A percentile compares a stretch with the other conserved stretches of the same genome.
phyloP scores from a whole-genome alignment of 2,329 filamentous ascomycete genomes.

The Fusarium cyanostomum region DNA sequence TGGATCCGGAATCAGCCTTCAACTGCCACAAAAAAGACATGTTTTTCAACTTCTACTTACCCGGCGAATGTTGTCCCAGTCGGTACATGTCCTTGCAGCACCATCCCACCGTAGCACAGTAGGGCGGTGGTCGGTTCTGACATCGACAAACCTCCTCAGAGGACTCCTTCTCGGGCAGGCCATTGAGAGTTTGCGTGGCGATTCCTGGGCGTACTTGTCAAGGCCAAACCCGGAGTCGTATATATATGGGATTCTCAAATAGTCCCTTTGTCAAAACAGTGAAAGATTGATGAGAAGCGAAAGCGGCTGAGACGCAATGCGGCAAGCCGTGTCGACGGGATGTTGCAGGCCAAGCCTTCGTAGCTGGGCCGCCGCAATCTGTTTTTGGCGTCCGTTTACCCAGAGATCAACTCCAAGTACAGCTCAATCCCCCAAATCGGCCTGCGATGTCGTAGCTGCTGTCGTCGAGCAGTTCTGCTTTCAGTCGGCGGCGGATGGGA shows the following conservation, averaged over 20 bases:
- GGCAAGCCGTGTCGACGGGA: slow-evolving; percentile 27
- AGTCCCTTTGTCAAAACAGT: not conserved
- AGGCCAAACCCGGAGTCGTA: slow-evolving; percentile 1
- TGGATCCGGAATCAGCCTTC: slow-evolving; percentile 47
- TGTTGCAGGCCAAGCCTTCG: slow-evolving; percentile 31
- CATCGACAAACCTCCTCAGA: slow-evolving; percentile 42
- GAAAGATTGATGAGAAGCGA: slow-evolving; percentile 6
- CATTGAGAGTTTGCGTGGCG: not conserved
- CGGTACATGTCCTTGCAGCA: slow-evolving; percentile 52
- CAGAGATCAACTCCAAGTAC: not conserved
- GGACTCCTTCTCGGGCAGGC: slow-evolving; percentile 28
- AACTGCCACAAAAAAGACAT: not conserved
- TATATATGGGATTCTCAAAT: slow-evolving; percentile 3
- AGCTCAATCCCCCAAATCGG: slow-evolving; percentile 2
- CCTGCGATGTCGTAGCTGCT: slow-evolving; percentile 6
- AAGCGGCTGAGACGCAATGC: slow-evolving; percentile 23
- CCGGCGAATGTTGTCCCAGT: slow-evolving; percentile 60
- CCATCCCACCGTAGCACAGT: slow-evolving; percentile 62
- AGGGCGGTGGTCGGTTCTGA: slow-evolving; percentile 27
- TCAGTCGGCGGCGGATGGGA: not conserved
- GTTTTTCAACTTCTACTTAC: slow-evolving; percentile 52
- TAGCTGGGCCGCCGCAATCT: not conserved
- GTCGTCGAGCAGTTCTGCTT: not conserved
- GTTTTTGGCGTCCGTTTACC: slow-evolving; percentile 7
- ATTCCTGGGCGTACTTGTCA: not conserved